Evolutionary conservation across 75 land plant species (phyloP).

Genomic region (Cunninghamia lanceolata): DNA sequence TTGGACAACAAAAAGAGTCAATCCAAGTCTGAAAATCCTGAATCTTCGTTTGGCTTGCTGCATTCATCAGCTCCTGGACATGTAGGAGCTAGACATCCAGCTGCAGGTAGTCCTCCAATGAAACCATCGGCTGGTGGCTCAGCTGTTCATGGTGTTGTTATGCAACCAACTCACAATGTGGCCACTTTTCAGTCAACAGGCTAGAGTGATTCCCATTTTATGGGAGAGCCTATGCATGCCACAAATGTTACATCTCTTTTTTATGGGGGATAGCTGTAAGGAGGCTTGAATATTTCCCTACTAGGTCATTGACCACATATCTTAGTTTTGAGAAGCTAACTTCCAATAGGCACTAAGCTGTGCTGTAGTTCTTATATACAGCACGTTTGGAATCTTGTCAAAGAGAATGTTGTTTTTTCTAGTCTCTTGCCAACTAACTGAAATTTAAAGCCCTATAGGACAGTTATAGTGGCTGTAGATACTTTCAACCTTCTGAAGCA

Average conservation of each 20-base stretch:
- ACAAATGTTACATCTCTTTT: conserved; percentile 5
- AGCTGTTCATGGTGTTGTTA: conserved; percentile 2
- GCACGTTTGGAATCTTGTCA: conserved; percentile 9
- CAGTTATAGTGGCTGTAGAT: conserved; percentile 6
- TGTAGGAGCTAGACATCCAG: conserved; percentile 12
- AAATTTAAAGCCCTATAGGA: neutral
- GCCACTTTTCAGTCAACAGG: conserved; percentile 2
- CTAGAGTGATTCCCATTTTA: conserved; percentile 3
- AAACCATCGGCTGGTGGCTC: neutral
- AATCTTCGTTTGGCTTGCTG: conserved; percentile 17
- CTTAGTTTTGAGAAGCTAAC: conserved; percentile 1
- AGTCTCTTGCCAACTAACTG: neutral
- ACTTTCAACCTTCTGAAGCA: neutral
- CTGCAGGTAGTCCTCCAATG: neutral
- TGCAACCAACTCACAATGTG: conserved; percentile 1
- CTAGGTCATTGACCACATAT: conserved; percentile 5
- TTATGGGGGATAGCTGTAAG: neutral
- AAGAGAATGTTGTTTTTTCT: neutral
- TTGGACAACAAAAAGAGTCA: conserved; percentile 46
- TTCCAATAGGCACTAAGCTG: neutral
- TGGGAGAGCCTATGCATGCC: neutral
- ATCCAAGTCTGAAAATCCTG: conserved; percentile 29
- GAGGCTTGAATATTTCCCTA: conserved; percentile 1
- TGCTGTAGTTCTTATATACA: conserved; percentile 1
- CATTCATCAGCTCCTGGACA: conserved; percentile 30